Conservation (phyloP, 2,329 filamentous ascomycete genomes). For the Dactylonectria estremocensis region DNA sequence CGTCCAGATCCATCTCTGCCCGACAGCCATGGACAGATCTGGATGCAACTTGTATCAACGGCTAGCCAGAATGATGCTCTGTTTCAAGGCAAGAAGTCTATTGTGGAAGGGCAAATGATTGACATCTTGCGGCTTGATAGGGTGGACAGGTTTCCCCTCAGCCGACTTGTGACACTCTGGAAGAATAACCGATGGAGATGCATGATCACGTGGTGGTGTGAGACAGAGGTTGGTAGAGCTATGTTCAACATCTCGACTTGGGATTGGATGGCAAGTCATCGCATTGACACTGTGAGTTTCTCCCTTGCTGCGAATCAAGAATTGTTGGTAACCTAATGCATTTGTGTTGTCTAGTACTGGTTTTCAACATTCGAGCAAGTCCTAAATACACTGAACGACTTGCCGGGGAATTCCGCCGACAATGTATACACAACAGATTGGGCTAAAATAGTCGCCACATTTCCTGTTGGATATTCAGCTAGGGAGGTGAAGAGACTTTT, state of each 20-base stretch:
- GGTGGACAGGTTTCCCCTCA: neutral
- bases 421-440: neutral
- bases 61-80: conserved; percentile 2
- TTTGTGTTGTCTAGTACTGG: neutral
- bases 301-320: no score
- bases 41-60: conserved; percentile 26
- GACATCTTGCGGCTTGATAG: conserved; percentile 11
- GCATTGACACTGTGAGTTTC: neutral
- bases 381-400: neutral
- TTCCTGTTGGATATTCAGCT: neutral
- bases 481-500: neutral
- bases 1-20: conserved; percentile 17
- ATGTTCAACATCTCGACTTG: neutral
- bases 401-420: neutral
- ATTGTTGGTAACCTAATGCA: neutral
- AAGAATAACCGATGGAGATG: conserved; percentile 1
- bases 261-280: conserved; percentile 10
- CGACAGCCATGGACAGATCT: conserved; percentile 36
- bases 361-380: conserved; percentile 4
- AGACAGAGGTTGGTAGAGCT: neutral
- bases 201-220: conserved; percentile 2
- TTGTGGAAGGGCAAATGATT: conserved; percentile 14
- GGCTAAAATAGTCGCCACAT: neutral
- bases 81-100: conserved; percentile 12
- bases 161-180: conserved; percentile 6